These are phyloP conservation scores for Coffea eugenioides DNA, from an alignment of 257 asterid species.

Conservation along the genomic window DNA sequence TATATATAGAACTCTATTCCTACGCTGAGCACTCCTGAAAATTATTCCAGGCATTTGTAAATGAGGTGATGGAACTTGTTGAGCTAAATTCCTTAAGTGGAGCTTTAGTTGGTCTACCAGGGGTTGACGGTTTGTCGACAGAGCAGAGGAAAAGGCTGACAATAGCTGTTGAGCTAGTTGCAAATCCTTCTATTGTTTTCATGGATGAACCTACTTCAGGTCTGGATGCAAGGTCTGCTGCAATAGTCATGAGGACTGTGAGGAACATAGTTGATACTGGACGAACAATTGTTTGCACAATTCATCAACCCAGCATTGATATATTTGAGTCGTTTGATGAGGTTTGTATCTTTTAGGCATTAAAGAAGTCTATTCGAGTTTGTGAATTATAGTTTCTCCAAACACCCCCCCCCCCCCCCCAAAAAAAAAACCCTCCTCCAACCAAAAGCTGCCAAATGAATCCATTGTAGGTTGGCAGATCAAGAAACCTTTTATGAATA, in stretches of 20 bases:
- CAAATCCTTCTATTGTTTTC: slow-evolving; percentile 88
- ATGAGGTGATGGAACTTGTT: slow-evolving; percentile 95
- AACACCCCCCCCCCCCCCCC: too few relatives aligned
- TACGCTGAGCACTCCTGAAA: slow-evolving; percentile 21
- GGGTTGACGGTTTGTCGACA: slow-evolving; percentile 89
- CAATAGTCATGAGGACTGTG: slow-evolving; percentile 97
- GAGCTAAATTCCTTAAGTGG: slow-evolving; percentile 79
- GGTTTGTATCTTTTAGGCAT: slow-evolving; percentile 35
- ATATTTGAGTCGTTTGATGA: slow-evolving; percentile 96
- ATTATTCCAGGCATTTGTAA: slow-evolving; percentile 76
- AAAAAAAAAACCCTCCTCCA: too few relatives aligned
- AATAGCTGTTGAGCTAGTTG: slow-evolving; percentile 92
- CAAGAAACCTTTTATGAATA: too few relatives aligned
- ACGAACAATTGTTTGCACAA: slow-evolving; percentile 93
- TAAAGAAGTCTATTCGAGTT: too few relatives aligned
- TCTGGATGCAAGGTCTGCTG: slow-evolving; percentile 96
- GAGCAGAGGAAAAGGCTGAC: slow-evolving; percentile 95
- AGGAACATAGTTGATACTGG: slow-evolving; percentile 92
- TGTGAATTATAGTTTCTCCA: too few relatives aligned
- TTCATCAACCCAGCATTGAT: slow-evolving; percentile 97
- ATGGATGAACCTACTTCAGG: slow-evolving; percentile 99
- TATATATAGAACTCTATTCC: neutral
- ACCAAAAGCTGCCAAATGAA: too few relatives aligned
- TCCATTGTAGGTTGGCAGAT: too few relatives aligned
- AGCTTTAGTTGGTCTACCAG: slow-evolving; percentile 90